Evolutionary conservation across 306 rosid species (phyloP), one percentile per base, ranked within the genome.

Genomic region (Abrus precatorius): DNA sequence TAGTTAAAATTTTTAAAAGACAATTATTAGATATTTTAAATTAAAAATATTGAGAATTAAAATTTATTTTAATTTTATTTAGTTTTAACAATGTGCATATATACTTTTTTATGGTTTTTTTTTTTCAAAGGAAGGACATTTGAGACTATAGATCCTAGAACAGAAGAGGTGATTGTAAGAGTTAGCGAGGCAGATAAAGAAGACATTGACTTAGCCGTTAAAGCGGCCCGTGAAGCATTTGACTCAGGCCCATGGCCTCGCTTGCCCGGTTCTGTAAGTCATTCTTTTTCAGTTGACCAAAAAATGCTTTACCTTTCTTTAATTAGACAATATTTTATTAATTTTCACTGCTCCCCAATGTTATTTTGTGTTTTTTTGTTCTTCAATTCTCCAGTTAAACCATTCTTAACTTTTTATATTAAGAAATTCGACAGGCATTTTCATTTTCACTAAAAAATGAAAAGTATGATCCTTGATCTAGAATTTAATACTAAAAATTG

Each of bases 231-330:
- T 7, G 64, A 81, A 7, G 98, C 98, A 41, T 94, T 94, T 4
- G 97, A 94, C 72, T 57, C 74, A 4, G 97, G 98, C 55, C 91
- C 98, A 43, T 94, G 98, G 97, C 98, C 98, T 0, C 92, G 98
- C 47, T 28, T 91, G 82, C 34, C 95, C 1, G 95, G 87, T 63
- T 52, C 27, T 34, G 97, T 94, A 90, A 0, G 98, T 74, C 5
- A 2, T 62, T 69, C 0, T 10, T 34, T 14, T 1, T 5, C 2
- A 20, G 20, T 20, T 20, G 20, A 20, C 20, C 20, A 20, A 20
- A 20, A 20, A 20, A 20, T 36, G 40, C 40, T 36, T 36, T 36
- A 2, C 2, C 5, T 30, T 5, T 59, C 20, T 77, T 47, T 3
- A 5, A 9, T 8, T 70, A 12, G 2, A 52, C 12, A 20, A 29